phyloP scores from a whole-genome alignment of 2,329 filamentous ascomycete genomes.

The Kalaharituber pfeilii region DNA sequence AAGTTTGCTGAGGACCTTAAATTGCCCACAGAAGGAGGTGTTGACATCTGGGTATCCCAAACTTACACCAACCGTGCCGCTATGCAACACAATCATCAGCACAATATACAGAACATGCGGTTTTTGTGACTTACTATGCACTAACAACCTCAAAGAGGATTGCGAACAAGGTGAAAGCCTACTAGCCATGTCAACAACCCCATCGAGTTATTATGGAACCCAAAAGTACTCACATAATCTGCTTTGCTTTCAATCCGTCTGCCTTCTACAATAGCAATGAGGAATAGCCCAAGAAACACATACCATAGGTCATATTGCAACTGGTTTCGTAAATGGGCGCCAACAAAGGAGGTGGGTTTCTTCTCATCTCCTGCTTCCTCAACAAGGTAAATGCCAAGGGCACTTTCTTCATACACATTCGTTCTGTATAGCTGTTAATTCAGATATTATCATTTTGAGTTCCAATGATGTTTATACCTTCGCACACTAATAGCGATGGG shows the following conservation, averaged over 20 bases:
- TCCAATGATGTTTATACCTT: neutral
- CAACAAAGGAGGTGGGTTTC: constrained; percentile 68
- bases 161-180: constrained; percentile 22
- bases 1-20: constrained; percentile 52
- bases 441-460: neutral
- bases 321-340: constrained; percentile 77
- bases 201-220: too few relatives aligned
- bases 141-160: constrained; percentile 72
- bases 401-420: constrained; percentile 91
- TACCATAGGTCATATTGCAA: constrained; percentile 97
- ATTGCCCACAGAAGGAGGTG: constrained; percentile 67
- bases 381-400: constrained; percentile 52
- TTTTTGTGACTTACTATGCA: constrained; percentile 41
- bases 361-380: constrained; percentile 37
- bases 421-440: constrained; percentile 36
- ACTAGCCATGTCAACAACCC: constrained; percentile 2
- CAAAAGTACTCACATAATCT: constrained; percentile 14
- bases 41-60: constrained; percentile 63
- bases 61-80: constrained; percentile 76
- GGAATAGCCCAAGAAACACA: constrained; percentile 81
- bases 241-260: constrained; percentile 39
- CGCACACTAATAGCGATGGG: constrained; percentile 92
- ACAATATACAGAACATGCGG: neutral
- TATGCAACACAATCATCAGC: neutral
- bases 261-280: constrained; percentile 81